Percentiles rank a stretch among this genome's conserved stretches.
Evolutionary conservation across 192 early-diverging fungal species (phyloP).

Genomic region (Powellomyces hirtus): DNA sequence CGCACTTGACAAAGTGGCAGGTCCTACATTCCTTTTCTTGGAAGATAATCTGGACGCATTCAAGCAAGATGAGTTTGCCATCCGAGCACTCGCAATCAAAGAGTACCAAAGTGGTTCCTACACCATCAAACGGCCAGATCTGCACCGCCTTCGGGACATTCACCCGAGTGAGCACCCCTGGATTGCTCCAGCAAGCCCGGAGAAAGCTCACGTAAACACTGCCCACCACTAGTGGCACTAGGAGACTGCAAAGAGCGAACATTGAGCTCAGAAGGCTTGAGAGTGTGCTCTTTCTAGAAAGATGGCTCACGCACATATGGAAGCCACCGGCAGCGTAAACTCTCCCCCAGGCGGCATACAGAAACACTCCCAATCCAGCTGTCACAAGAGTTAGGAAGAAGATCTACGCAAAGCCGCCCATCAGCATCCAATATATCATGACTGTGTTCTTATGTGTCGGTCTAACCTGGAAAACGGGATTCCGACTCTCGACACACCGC

Average conservation of each 20-base stretch:
- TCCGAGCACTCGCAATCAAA: not conserved
- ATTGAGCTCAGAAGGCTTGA: not conserved
- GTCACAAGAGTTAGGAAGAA: slow-evolving; percentile 43
- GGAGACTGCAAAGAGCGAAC: slow-evolving; percentile 25
- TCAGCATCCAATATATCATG: not conserved
- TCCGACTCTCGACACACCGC: not conserved
- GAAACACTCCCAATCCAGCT: slow-evolving; percentile 30
- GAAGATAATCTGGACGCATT: slow-evolving; percentile 43
- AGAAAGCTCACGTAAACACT: slow-evolving; percentile 35
- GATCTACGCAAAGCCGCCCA: slow-evolving; percentile 25
- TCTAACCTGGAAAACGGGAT: not conserved
- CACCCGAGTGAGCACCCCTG: slow-evolving; percentile 33
- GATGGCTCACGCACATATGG: slow-evolving; percentile 27
- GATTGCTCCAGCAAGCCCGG: slow-evolving; percentile 33
- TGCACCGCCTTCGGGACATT: slow-evolving; percentile 28
- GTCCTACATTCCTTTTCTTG: slow-evolving; percentile 37
- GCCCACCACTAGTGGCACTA: slow-evolving; percentile 23
- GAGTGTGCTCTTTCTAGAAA: not conserved
- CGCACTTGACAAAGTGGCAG: slow-evolving; percentile 47
- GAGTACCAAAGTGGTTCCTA: not conserved
- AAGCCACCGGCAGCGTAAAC: slow-evolving; percentile 18
- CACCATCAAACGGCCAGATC: slow-evolving; percentile 40
- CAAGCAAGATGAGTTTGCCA: not conserved
- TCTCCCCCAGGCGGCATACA: slow-evolving; percentile 29
- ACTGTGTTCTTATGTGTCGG: not conserved